A percentile compares a stretch with the other conserved stretches of the same genome.
Evolutionary conservation across 148 eudicot species (phyloP).

Genomic region (Euryodendron excelsum): DNA sequence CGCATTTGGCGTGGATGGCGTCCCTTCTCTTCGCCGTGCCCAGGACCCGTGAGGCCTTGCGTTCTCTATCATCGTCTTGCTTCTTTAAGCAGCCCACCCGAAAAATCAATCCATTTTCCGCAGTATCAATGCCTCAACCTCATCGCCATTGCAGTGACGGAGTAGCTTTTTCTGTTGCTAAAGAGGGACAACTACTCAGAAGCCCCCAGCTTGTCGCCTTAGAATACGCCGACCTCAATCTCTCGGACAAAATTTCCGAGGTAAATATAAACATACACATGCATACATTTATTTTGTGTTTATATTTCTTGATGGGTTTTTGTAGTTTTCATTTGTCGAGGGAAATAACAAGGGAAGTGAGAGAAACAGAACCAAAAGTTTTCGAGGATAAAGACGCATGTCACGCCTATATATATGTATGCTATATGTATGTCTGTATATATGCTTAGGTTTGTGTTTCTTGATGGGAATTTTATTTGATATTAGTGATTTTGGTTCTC

Average conservation of each 20-base stretch:
- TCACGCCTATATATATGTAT: too few relatives aligned
- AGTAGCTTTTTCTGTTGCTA: conserved; percentile 10
- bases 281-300: too few relatives aligned
- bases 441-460: neutral
- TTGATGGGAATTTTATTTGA: neutral
- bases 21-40: neutral
- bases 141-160: neutral
- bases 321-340: neutral
- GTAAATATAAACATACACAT: conserved; percentile 19
- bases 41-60: conserved; percentile 11
- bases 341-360: neutral
- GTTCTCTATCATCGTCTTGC: neutral
- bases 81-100: neutral
- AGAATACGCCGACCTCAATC: conserved; percentile 60
- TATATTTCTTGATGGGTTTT: too few relatives aligned
- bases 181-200: conserved; percentile 10
- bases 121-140: neutral
- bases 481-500: neutral
- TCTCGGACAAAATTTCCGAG: conserved; percentile 27
- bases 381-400: neutral
- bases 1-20: neutral
- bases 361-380: neutral
- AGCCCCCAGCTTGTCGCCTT: conserved; percentile 51
- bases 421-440: too few relatives aligned
- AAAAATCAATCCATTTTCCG: neutral